Evolutionary conservation across 169 alveolate genomes (phyloP).

Genomic region (Cryptosporidium viatorum): DNA sequence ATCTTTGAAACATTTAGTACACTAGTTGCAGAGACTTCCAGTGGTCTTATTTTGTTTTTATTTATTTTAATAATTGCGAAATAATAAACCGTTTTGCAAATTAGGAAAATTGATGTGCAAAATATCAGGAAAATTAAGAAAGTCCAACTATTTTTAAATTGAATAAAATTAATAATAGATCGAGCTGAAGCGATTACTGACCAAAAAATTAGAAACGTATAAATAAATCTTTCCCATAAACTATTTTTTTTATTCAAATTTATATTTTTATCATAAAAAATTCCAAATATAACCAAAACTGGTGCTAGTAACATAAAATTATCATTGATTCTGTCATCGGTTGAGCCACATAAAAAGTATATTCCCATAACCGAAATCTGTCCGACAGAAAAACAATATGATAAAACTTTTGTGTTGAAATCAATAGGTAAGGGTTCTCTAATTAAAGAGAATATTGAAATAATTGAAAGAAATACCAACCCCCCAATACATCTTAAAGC

Average conservation of each 20-base stretch:
- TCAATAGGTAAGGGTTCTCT: conserved; percentile 70
- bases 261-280: conserved; percentile 5
- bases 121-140: not conserved
- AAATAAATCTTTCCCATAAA: not conserved
- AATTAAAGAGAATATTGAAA: conserved; percentile 25
- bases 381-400: conserved; percentile 29
- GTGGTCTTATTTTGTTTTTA: not conserved
- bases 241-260: not conserved
- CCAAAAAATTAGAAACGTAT: not conserved
- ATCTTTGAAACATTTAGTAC: conserved; percentile 38
- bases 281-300: conserved; percentile 20
- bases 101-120: too few species aligned
- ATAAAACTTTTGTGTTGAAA: conserved; percentile 7
- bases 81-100: conserved; percentile 22
- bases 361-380: conserved; percentile 10
- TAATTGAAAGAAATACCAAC: conserved; percentile 19
- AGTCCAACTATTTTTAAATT: conserved; percentile 1
- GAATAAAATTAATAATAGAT: conserved; percentile 17
- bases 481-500: conserved; percentile 56
- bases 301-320: conserved; percentile 11
- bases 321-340: not conserved
- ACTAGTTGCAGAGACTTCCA: conserved; percentile 44
- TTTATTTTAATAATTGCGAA: conserved; percentile 24
- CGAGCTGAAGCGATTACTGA: conserved; percentile 6
- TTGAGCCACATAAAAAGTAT: conserved; percentile 21